Percentiles rank a stretch among this genome's conserved stretches.
Conservation (phyloP, 106 monocot species). For the Amphibolis antarctica region DNA sequence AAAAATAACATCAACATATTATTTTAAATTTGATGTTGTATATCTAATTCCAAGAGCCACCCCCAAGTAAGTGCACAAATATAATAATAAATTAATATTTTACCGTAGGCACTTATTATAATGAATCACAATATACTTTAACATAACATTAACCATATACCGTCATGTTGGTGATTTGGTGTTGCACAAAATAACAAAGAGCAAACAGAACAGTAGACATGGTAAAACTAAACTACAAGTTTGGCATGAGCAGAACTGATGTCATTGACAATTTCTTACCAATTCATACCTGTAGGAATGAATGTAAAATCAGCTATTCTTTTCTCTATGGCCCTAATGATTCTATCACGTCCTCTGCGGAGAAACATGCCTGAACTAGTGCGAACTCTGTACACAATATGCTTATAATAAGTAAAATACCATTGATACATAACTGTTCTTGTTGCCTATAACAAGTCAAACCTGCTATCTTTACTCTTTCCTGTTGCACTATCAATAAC, state of each 20-base stretch:
- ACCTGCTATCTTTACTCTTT: conserved; percentile 25
- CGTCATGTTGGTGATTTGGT: too few species aligned
- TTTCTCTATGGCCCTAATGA: conserved; percentile 19
- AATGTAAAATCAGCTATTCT: conserved; percentile 23
- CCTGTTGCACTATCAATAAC: conserved; percentile 25
- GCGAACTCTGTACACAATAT: conserved; percentile 13
- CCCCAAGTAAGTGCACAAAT: too few species aligned
- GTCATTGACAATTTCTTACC: background rate
- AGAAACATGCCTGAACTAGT: conserved; percentile 25
- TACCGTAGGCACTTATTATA: too few species aligned
- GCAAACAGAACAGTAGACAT: too few species aligned
- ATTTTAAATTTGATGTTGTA: too few species aligned
- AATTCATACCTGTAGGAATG: conserved; percentile 9
- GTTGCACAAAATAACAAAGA: too few species aligned
- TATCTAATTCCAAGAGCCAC: too few species aligned
- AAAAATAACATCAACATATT: too few species aligned
- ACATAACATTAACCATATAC: too few species aligned
- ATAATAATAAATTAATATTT: too few species aligned
- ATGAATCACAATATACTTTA: too few species aligned
- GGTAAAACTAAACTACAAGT: too few species aligned
- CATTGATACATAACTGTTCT: background rate
- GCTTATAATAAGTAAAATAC: background rate
- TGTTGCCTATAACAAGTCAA: background rate
- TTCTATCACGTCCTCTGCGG: conserved; percentile 11
- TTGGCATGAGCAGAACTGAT: background rate